These are phyloP conservation scores for Sclerotinia subarctica DNA, from an alignment of 2,329 filamentous ascomycete species.

Conservation along the genomic window DNA sequence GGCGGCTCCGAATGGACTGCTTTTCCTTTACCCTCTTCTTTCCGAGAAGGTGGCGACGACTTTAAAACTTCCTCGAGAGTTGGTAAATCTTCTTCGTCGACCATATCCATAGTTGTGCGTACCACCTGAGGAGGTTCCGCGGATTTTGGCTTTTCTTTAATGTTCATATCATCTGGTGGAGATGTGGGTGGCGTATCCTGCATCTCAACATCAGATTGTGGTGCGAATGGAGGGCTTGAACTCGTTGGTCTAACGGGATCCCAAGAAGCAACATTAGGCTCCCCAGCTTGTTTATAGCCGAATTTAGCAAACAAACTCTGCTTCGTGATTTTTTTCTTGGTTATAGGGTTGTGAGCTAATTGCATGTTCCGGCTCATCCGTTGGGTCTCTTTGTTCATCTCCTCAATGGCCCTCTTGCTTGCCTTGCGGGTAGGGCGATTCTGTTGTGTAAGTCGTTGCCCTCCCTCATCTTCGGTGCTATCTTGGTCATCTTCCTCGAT, in stretches of 20 bases:
- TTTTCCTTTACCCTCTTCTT: conserved; percentile 61
- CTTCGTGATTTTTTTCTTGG: conserved; percentile 86
- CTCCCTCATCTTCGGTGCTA: conserved; percentile 61
- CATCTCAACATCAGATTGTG: conserved; percentile 52
- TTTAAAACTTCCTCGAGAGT: conserved; percentile 26
- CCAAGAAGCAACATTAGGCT: conserved; percentile 35
- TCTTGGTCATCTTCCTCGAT: conserved; percentile 52
- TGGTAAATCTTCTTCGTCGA: conserved; percentile 24
- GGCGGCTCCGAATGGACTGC: conserved; percentile 40
- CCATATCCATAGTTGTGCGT: not conserved
- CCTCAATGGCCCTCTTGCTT: conserved; percentile 89
- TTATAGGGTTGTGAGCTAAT: conserved; percentile 82
- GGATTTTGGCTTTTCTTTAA: conserved; percentile 34
- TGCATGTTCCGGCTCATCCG: conserved; percentile 87
- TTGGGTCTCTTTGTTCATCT: conserved; percentile 94
- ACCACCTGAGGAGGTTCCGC: not conserved
- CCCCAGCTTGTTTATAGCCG: conserved; percentile 57
- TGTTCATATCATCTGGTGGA: conserved; percentile 37
- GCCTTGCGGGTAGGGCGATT: conserved; percentile 75
- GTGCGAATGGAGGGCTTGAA: conserved; percentile 50
- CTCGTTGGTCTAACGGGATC: conserved; percentile 45
- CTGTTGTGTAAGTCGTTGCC: conserved; percentile 64
- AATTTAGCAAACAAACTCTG: conserved; percentile 80
- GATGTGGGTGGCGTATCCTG: conserved; percentile 72
- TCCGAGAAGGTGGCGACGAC: conserved; percentile 29